Evolutionary conservation across 192 early-diverging fungal genomes (phyloP).

Genomic region (Lobosporangium transversale): DNA sequence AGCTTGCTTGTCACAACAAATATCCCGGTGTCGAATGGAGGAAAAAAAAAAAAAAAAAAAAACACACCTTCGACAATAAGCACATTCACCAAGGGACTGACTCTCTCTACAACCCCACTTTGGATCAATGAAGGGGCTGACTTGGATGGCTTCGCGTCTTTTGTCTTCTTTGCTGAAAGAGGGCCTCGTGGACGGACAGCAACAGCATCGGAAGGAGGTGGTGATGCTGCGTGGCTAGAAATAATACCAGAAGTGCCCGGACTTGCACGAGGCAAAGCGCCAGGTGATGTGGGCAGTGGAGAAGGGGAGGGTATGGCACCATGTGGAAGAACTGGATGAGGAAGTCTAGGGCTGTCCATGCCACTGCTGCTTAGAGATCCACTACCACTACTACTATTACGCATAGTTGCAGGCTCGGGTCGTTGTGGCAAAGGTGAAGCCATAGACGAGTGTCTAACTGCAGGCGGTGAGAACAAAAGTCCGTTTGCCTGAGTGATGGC

Average conservation of each 20-base stretch:
- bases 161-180: constrained; percentile 1
- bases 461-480: constrained; percentile 33
- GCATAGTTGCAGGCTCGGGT: constrained; percentile 23
- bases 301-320: constrained; percentile 10
- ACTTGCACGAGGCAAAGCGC: background rate
- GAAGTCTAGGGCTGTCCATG: constrained; percentile 16
- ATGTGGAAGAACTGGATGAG: constrained; percentile 27
- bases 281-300: constrained; percentile 16
- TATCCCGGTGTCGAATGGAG: background rate
- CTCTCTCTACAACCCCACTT: constrained; percentile 41
- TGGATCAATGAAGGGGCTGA: constrained; percentile 25
- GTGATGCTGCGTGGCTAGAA: constrained; percentile 5
- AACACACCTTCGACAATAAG: constrained; percentile 86
- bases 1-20: background rate
- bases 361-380: background rate
- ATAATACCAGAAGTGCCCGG: constrained; percentile 2
- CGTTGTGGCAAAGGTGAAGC: constrained; percentile 39
- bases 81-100: constrained; percentile 76
- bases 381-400: background rate
- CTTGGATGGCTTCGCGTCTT: constrained; percentile 6
- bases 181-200: background rate
- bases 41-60: too few relatives aligned
- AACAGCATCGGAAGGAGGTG: background rate
- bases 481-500: constrained; percentile 20
- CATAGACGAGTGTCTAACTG: constrained; percentile 25